Conservation (phyloP, 345 rosid species). For the Rubroshorea leprosula region DNA sequence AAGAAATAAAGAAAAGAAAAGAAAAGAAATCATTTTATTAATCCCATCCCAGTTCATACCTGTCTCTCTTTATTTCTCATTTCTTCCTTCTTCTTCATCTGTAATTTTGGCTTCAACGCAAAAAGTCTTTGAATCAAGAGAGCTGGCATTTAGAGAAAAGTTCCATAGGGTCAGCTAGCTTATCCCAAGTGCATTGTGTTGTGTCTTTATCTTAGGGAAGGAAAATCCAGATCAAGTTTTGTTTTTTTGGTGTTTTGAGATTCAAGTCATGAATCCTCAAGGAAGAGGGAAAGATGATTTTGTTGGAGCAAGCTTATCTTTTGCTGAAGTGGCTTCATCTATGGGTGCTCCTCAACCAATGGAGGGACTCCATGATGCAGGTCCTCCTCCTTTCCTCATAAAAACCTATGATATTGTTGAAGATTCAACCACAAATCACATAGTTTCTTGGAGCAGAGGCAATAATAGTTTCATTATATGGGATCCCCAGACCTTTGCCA, state of each 20-base stretch:
- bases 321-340: not conserved
- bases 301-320: slow-evolving; percentile 9
- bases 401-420: slow-evolving; percentile 82
- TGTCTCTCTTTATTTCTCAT: not conserved
- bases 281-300: too few species aligned
- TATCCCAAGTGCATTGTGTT: not conserved
- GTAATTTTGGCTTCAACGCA: not conserved
- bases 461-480: slow-evolving; percentile 70
- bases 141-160: not conserved
- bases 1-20: not conserved
- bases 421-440: slow-evolving; percentile 49
- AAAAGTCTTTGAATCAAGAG: too few species aligned
- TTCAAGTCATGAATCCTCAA: slow-evolving; percentile 2
- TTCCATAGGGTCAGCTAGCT: slow-evolving; percentile 1
- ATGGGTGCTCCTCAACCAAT: slow-evolving; percentile 45
- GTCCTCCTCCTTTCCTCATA: slow-evolving; percentile 75
- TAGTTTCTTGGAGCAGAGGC: slow-evolving; percentile 68
- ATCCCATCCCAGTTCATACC: not conserved
- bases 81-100: not conserved
- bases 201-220: not conserved
- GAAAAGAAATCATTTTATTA: not conserved
- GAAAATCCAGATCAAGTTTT: not conserved
- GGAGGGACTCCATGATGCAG: slow-evolving; percentile 69
- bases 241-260: not conserved
- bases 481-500: slow-evolving; percentile 40